Evolutionary conservation across 2,329 filamentous ascomycete species (phyloP).

Genomic region (Aspergillus quadrilineatus): DNA sequence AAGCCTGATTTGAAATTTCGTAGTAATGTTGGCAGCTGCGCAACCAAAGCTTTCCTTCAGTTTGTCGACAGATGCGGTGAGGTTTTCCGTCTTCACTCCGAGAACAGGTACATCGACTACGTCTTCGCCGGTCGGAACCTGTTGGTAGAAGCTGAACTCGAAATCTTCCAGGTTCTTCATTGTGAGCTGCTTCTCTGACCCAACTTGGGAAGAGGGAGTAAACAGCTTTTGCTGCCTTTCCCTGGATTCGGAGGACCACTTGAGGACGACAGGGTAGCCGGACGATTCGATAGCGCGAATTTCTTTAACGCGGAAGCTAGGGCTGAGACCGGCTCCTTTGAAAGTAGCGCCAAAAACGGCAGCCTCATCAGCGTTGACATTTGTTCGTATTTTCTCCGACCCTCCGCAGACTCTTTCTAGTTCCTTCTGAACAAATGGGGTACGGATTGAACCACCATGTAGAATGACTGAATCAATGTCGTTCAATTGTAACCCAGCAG

Average conservation of each 20-base stretch:
- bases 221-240: constrained; percentile 79
- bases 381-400: constrained; percentile 78
- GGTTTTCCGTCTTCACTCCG: constrained; percentile 73
- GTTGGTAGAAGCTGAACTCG: constrained; percentile 74
- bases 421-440: constrained; percentile 88
- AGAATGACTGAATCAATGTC: constrained; percentile 90
- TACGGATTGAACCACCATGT: constrained; percentile 84
- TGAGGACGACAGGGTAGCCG: constrained; percentile 70
- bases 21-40: constrained; percentile 70
- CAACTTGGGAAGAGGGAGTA: constrained; percentile 71
- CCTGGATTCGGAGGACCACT: constrained; percentile 71
- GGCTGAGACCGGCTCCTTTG: constrained; percentile 86
- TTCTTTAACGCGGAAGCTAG: constrained; percentile 96
- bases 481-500: constrained; percentile 68
- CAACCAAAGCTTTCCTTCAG: constrained; percentile 79
- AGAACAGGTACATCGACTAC: constrained; percentile 61
- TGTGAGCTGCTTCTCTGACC: constrained; percentile 77
- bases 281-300: constrained; percentile 79
- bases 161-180: constrained; percentile 84
- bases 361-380: constrained; percentile 95
- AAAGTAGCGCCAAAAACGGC: constrained; percentile 96
- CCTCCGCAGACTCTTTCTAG: constrained; percentile 74
- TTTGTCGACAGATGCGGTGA: constrained; percentile 77
- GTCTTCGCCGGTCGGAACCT: constrained; percentile 51
- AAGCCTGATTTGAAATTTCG: constrained; percentile 75